These are phyloP conservation scores for Floccularia luteovirens DNA, from an alignment of 768 basidiomycete genomes.

Conservation along the genomic window DNA sequence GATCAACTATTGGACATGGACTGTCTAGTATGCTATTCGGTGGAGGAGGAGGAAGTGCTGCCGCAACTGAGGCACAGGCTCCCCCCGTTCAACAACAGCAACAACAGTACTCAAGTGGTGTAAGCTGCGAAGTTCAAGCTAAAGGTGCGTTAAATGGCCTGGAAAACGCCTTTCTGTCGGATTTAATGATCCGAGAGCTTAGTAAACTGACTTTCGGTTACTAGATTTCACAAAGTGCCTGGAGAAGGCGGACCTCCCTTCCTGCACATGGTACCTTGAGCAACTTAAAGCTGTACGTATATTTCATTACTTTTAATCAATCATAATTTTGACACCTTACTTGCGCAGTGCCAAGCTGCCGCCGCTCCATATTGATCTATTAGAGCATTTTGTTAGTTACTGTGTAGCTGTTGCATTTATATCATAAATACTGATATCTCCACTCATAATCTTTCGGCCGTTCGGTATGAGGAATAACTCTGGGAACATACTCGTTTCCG, in stretches of 20 bases:
- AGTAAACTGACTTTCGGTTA: neutral
- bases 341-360: conserved; percentile 63
- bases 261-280: conserved; percentile 84
- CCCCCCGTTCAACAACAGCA: conserved; percentile 38
- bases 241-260: conserved; percentile 70
- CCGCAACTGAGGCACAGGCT: conserved; percentile 36
- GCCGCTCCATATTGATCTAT: conserved; percentile 40
- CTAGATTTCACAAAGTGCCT: conserved; percentile 81
- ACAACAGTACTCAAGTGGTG: conserved; percentile 32
- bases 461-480: too few species aligned
- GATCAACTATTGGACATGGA: conserved; percentile 87
- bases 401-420: too few species aligned
- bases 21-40: conserved; percentile 88
- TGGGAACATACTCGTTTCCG: too few species aligned
- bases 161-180: conserved; percentile 1
- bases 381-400: too few species aligned
- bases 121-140: conserved; percentile 71
- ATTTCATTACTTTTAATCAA: neutral
- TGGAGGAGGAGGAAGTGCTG: conserved; percentile 39
- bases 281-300: conserved; percentile 77
- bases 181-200: conserved; percentile 3
- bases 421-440: too few species aligned
- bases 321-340: conserved; percentile 6
- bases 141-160: conserved; percentile 43
- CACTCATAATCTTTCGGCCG: too few species aligned